Percentiles rank a stretch among this genome's conserved stretches.
Conservation (phyloP, 306 rosid genomes). For the Prunus salicina region DNA sequence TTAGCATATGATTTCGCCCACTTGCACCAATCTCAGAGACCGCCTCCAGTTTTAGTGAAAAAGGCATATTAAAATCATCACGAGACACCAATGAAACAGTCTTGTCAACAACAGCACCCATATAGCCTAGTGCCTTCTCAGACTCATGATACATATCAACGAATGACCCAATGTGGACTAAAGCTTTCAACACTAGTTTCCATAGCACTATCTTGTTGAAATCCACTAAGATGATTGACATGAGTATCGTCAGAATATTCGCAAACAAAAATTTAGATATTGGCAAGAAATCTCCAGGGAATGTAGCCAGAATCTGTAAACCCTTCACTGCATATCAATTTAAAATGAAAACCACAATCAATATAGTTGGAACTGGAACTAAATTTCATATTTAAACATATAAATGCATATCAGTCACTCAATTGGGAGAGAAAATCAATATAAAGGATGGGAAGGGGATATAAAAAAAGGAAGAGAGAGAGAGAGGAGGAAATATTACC, state of each 20-base stretch:
- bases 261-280: slow-evolving; percentile 46
- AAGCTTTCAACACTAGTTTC: slow-evolving; percentile 66
- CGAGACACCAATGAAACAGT: slow-evolving; percentile 47
- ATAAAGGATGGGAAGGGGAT: not conserved
- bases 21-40: slow-evolving; percentile 67
- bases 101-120: slow-evolving; percentile 54
- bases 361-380: slow-evolving; percentile 14
- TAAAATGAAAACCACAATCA: slow-evolving; percentile 17
- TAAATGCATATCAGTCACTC: not conserved
- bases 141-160: slow-evolving; percentile 50
- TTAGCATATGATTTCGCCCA: slow-evolving; percentile 64
- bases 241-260: slow-evolving; percentile 55
- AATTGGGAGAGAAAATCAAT: not conserved
- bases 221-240: slow-evolving; percentile 62
- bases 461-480: too few species aligned
- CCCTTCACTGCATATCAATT: slow-evolving; percentile 70
- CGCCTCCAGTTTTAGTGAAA: slow-evolving; percentile 67
- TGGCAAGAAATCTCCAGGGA: slow-evolving; percentile 64
- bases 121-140: slow-evolving; percentile 59
- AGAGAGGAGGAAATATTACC: not conserved
- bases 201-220: slow-evolving; percentile 51
- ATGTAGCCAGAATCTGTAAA: slow-evolving; percentile 71
- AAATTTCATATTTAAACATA: not conserved
- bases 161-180: slow-evolving; percentile 66
- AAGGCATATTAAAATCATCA: slow-evolving; percentile 52